A percentile compares a stretch with the other conserved stretches of the same genome.
phyloP scores from a whole-genome alignment of 2,329 filamentous ascomycete species.

The Cercospora beticola region DNA sequence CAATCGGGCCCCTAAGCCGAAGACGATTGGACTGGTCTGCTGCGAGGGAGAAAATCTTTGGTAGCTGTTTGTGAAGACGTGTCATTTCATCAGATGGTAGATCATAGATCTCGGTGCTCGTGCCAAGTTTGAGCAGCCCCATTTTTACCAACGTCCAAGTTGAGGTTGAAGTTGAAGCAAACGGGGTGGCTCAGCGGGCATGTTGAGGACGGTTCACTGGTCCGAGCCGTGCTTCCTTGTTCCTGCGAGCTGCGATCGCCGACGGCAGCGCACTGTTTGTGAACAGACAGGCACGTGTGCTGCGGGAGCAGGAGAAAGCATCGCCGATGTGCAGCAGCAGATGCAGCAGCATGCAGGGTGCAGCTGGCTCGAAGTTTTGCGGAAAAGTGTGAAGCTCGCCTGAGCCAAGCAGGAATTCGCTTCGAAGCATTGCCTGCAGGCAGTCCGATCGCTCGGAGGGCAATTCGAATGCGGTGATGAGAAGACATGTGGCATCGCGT shows the following conservation, averaged over 20 bases:
- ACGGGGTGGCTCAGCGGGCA: not conserved
- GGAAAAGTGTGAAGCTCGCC: not conserved
- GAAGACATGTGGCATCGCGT: not conserved
- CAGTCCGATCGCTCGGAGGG: not conserved
- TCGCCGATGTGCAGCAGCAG: conserved; percentile 15
- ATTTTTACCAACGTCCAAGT: not conserved
- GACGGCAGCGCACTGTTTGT: conserved; percentile 1
- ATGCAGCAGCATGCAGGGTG: conserved; percentile 7
- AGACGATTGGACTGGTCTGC: not conserved
- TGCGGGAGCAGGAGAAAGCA: conserved; percentile 8
- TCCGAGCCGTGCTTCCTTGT: conserved; percentile 6
- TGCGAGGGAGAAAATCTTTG: not conserved
- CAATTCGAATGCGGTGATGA: not conserved
- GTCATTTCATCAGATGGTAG: not conserved
- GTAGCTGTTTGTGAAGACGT: not conserved
- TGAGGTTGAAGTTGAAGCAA: conserved; percentile 1
- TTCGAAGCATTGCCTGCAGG: not conserved
- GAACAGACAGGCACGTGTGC: conserved; percentile 15
- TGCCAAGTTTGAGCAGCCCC: not conserved
- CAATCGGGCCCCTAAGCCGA: not conserved
- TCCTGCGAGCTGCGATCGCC: conserved; percentile 11
- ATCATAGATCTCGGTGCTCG: not conserved
- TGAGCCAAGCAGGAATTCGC: not conserved
- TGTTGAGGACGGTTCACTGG: conserved; percentile 4
- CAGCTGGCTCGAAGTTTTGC: not conserved